Evolutionary conservation across 2,329 filamentous ascomycete genomes (phyloP), one percentile per base, ranked within the genome.

Genomic region (Hymenoscyphus repandus): DNA sequence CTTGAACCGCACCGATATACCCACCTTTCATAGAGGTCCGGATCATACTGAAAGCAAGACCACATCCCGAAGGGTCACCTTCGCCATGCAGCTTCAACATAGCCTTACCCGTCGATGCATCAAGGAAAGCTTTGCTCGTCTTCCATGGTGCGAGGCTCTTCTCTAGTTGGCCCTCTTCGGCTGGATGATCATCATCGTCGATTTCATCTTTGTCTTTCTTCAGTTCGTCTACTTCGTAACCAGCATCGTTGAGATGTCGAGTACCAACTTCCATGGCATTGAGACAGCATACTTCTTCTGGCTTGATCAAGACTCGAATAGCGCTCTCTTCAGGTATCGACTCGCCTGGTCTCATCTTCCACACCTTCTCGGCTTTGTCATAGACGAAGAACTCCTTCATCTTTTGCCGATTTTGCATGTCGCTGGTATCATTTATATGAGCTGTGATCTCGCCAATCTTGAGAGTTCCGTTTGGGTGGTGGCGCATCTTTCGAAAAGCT

Each of bases 1-100:
- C 82, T 52, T 82, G 80, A 22, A 95, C 80, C 17, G 90, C 86
- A 64, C 91, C 89, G 69, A 96, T 79, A 54, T 83, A 99, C 0
- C 93, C 93, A 55, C 93, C 93, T 70, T 99, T 99, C 93, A 99
- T 99, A 1, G 90, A 95, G 0, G 91, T 96, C 65, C 93, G 90
- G 68, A 99, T 91, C 68, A 99, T 96, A 66, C 89, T 96, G 73
- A 97, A 96, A 2, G 89, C 93, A 53, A 96, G 83, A 1, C 93
- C 93, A 62, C 91, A 87, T 20, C 90, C 90, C 0, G 92, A 96
- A 3, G 93, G 93, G 65, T 99, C 93, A 50, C 93, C 93, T 58
- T 95, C 89, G 17, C 93, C 93, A 61, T 96, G 91, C 11, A 99
- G 78, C 60, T 91, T 87, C 41, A 99, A 79, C 93, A 99, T 99